Percentiles rank a stretch among this genome's conserved stretches.
These are phyloP conservation scores for Ajuga chamaepitys DNA, from an alignment of 257 asterid species.

Conservation along the genomic window DNA sequence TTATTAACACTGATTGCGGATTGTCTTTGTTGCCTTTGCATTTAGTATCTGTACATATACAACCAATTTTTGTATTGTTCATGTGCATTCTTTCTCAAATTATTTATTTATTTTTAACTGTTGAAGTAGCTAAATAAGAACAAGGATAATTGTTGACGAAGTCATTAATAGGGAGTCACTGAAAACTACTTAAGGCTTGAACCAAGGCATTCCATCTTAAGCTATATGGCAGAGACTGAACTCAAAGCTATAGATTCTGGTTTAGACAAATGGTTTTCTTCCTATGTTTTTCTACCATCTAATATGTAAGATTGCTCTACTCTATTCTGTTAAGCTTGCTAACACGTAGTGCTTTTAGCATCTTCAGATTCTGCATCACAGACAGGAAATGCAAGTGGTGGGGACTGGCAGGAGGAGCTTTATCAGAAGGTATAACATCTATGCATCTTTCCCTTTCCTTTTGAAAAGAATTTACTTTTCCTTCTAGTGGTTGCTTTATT, in stretches of 20 bases:
- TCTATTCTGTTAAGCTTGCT: conserved; percentile 13
- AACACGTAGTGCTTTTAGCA: conserved; percentile 33
- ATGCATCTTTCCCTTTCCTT: conserved; percentile 2
- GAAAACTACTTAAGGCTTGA: neutral
- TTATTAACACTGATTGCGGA: neutral
- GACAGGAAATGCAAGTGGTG: conserved; percentile 61
- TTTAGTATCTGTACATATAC: neutral
- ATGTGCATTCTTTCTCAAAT: neutral
- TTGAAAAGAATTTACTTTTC: neutral
- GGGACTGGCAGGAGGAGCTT: conserved; percentile 93
- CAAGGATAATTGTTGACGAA: neutral
- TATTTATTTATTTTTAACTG: neutral
- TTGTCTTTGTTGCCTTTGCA: neutral
- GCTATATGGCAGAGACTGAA: neutral
- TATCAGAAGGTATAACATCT: conserved; percentile 69
- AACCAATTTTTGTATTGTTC: neutral
- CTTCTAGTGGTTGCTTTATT: conserved; percentile 9
- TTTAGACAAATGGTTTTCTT: conserved; percentile 7
- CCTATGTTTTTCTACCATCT: neutral
- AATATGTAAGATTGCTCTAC: neutral
- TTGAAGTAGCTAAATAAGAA: neutral
- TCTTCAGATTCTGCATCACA: conserved; percentile 83
- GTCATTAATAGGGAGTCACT: neutral
- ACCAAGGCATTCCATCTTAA: conserved; percentile 1
- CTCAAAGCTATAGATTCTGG: neutral